These are phyloP conservation scores for Roridomyces roridus DNA, from an alignment of 768 basidiomycete species.

Conservation along the genomic window DNA sequence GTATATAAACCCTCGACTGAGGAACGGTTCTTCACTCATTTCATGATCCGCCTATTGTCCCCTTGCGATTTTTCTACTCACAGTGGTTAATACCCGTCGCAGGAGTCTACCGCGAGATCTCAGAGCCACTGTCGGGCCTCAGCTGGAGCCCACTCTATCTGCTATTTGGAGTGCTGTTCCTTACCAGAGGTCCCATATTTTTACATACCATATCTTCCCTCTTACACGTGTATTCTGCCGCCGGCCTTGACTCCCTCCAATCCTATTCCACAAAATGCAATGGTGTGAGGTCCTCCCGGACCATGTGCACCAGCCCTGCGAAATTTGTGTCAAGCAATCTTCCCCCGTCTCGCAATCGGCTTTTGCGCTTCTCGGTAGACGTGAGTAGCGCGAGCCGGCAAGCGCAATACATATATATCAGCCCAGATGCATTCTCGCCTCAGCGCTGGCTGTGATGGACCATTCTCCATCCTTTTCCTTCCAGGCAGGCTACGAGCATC, in stretches of 20 bases:
- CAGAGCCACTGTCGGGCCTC: neutral
- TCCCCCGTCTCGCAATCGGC: too few species aligned
- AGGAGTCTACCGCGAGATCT: neutral
- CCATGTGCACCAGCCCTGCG: too few species aligned
- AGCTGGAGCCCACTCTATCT: constrained; percentile 9
- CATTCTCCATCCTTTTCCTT: constrained; percentile 17
- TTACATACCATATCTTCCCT: neutral
- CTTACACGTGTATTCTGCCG: neutral
- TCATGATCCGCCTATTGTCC: neutral
- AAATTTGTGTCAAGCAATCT: too few species aligned
- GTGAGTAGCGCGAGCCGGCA: neutral
- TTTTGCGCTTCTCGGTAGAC: too few species aligned
- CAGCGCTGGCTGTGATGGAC: constrained; percentile 20
- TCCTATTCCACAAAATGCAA: neutral
- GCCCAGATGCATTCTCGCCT: neutral
- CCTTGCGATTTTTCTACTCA: neutral
- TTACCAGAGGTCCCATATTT: constrained; percentile 7
- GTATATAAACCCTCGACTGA: too few species aligned
- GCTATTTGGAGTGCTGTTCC: constrained; percentile 1
- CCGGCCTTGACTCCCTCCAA: neutral
- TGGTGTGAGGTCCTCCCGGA: too few species aligned
- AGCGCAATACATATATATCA: neutral
- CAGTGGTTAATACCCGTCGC: neutral
- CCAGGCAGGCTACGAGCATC: constrained; percentile 22
- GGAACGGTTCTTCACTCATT: neutral